Evolutionary conservation across 352 stramenopile genomes (phyloP), one percentile per base, ranked within the genome.

Genomic region (Thraustotheca clavata): DNA sequence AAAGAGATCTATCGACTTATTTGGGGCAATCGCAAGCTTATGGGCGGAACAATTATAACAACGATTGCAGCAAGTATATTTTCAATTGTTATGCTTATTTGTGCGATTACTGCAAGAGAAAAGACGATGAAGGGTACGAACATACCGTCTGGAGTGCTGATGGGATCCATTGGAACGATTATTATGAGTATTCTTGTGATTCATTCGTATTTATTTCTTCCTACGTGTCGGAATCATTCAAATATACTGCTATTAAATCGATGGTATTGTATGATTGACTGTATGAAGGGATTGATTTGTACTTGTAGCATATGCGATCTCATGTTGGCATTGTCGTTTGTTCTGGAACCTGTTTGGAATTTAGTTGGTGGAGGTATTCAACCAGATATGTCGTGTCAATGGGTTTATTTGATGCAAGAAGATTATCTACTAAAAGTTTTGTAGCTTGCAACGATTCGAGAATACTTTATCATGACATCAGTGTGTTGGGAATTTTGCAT

Each of bases 391-490:
- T 75, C 72, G 1, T 89, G 80, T 41, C 71, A 63, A 74, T 87
- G 76, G 75, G 74, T 84, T 40, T 29, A 67, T 70, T n/a, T n/a
- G n/a, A n/a, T n/a, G n/a, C n/a, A 36, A 3, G n/a, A 22, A 27
- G 4, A 49, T 47, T 5, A 14, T 34, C 24, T 2, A 4, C 1
- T 34, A 26, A 16, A 4, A 59, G 41, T 48, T 41, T 22, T 5
- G 0, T 55, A 83, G 75, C 66, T 90, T 20, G 87, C 80, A 18
- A 79, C 75, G 9, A 68, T 82, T 8, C 74, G 81, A 16, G 81
- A 90, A 49, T 90, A 87, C 43, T 57, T 88, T 8, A 84, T 88
- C 61, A 90, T 88, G 77, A 85, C 73, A 60, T 86, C 81, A 18
- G 87, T 69, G 7, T 71, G 73, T 12, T 90, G 77, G 79, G 83